Evolutionary conservation across 768 basidiomycete genomes (phyloP), one percentile per base, ranked within the genome.

Genomic region (Favolaschia claudopus): DNA sequence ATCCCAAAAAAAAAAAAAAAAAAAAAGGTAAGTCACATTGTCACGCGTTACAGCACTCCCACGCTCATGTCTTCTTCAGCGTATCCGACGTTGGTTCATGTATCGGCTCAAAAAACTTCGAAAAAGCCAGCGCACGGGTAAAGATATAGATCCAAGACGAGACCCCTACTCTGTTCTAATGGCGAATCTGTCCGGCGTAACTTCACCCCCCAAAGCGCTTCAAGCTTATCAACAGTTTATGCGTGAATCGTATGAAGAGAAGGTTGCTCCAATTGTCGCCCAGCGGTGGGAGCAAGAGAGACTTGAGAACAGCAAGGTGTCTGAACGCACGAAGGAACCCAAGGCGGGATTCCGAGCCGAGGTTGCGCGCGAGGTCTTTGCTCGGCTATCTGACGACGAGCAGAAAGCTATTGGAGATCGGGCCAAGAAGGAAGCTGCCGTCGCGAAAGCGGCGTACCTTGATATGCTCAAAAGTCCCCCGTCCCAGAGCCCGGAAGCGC

Each of bases 171-270:
- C 51, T 6, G 38, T 54, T 7, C 25, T 60, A 1, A 24, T 46
- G 0, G 59, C 52, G 1, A 60, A 60, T n/a, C 39, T 47, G 4
- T 46, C 43, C 19, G 59, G 59, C 17, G 3, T 48, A 1, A 14
- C 45, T 6, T 7, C 29, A 1, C 59, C 59, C 17, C 50, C 25
- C 5, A 52, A 53, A 39, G 52, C 51, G 14, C 33, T 39, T 20
- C 49, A 51, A 13, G 58, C 58, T 31, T 65, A 68, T 17, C 63
- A 62, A 22, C 66, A 65, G 36, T 63, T 42, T 17, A 57, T 57
- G 55, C 38, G 25, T 20, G 58, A 59, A 28, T 46, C 27, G 1
- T 59, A 51, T 25, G 9, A 14, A 1, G 22, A 27, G 27, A 29
- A 43, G 33, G 43, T 54, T 24, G 59, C 51, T 0, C 45, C 52